Evolutionary conservation across 2,329 filamentous ascomycete species (phyloP).

Genomic region (Clonostachys solani): DNA sequence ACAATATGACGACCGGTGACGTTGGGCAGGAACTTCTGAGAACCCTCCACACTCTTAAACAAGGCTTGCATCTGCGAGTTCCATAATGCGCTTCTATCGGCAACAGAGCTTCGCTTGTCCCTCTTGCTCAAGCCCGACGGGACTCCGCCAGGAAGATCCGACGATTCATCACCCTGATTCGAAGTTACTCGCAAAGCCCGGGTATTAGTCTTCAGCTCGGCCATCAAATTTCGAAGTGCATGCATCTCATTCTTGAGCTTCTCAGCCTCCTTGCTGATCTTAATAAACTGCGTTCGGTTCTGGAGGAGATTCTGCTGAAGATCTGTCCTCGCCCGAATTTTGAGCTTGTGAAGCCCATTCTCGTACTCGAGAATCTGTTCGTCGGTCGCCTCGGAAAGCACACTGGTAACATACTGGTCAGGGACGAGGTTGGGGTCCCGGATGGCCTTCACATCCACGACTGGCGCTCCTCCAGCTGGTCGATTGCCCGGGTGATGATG

Average conservation of each 20-base stretch:
- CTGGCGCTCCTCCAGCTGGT: constrained; percentile 53
- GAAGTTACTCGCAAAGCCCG: constrained; percentile 60
- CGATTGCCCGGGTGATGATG: constrained; percentile 31
- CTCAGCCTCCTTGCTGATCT: constrained; percentile 98
- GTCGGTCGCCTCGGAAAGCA: constrained; percentile 82
- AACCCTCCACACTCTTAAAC: constrained; percentile 97
- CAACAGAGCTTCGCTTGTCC: constrained; percentile 87
- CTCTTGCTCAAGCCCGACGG: constrained; percentile 56
- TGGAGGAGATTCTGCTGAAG: constrained; percentile 95
- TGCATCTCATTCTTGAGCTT: constrained; percentile 97
- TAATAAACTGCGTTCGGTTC: constrained; percentile 97
- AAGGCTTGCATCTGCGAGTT: constrained; percentile 69
- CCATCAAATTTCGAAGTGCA: constrained; percentile 83
- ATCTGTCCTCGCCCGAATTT: constrained; percentile 73
- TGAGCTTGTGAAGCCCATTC: constrained; percentile 68
- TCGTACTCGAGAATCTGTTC: constrained; percentile 84
- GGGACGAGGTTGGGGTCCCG: constrained; percentile 74
- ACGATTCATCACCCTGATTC: constrained; percentile 40
- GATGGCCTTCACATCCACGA: constrained; percentile 72
- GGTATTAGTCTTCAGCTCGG: constrained; percentile 80
- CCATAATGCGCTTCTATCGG: constrained; percentile 62
- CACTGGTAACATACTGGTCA: constrained; percentile 71
- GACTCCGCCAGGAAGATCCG: constrained; percentile 41
- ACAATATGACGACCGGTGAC: constrained; percentile 89
- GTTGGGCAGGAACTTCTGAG: constrained; percentile 93